A percentile compares a stretch with the other conserved stretches of the same genome.
phyloP scores from a whole-genome alignment of 2,329 filamentous ascomycete genomes.

The Hymenoscyphus infarciens region DNA sequence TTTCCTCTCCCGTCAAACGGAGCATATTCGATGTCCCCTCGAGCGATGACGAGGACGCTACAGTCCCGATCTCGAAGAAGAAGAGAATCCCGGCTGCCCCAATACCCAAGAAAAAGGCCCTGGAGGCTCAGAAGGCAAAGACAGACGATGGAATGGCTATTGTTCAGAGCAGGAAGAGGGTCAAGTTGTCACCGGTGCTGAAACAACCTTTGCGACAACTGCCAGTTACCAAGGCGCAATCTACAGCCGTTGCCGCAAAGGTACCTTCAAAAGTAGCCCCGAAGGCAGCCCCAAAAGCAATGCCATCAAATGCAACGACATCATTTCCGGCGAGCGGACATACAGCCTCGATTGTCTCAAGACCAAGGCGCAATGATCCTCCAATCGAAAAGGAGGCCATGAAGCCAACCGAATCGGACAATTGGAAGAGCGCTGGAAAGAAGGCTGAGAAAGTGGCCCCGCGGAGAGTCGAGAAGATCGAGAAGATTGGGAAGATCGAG shows the following conservation, averaged over 20 bases:
- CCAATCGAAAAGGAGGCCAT: slow-evolving; percentile 5
- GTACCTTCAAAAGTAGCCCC: neutral
- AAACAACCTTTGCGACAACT: slow-evolving; percentile 1
- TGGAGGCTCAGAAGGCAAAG: slow-evolving; percentile 7
- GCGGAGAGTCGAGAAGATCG: neutral
- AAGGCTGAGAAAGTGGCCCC: neutral
- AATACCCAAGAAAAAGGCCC: slow-evolving; percentile 8
- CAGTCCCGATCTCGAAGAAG: slow-evolving; percentile 15
- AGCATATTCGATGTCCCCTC: slow-evolving; percentile 7
- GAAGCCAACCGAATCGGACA: neutral
- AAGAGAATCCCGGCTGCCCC: slow-evolving; percentile 10
- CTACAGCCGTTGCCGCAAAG: neutral
- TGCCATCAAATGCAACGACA: slow-evolving; percentile 11
- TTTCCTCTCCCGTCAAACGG: neutral
- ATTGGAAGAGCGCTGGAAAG: neutral
- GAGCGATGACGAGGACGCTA: slow-evolving; percentile 21
- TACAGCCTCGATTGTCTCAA: slow-evolving; percentile 19
- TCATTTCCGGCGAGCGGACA: slow-evolving; percentile 17
- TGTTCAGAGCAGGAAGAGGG: slow-evolving; percentile 26
- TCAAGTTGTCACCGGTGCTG: slow-evolving; percentile 28
- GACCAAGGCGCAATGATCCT: slow-evolving; percentile 20
- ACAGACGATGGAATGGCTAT: slow-evolving; percentile 15
- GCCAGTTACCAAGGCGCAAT: slow-evolving; percentile 2
- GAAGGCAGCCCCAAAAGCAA: neutral
- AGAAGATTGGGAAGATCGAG: neutral